A percentile compares a stretch with the other conserved stretches of the same genome.
Evolutionary conservation across 2,329 filamentous ascomycete species (phyloP).

Genomic region (Penicillium sp.): DNA sequence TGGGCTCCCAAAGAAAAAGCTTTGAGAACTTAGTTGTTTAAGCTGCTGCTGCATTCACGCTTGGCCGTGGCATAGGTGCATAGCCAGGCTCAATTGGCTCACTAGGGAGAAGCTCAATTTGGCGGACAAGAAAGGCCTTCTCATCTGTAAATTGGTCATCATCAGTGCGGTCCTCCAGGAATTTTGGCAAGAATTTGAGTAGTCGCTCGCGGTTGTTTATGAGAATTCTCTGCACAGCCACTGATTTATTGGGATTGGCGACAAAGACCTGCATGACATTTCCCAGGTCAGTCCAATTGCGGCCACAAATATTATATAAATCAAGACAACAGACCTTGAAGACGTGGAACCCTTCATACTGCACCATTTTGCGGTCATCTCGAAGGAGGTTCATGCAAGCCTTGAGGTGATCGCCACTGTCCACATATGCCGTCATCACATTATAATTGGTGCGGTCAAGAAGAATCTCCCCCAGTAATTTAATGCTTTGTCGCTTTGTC

Average conservation of each 20-base stretch:
- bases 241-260: slow-evolving; percentile 96
- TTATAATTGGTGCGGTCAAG: slow-evolving; percentile 94
- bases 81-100: slow-evolving; percentile 37
- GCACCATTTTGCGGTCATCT: slow-evolving; percentile 97
- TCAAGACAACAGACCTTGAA: slow-evolving; percentile 64
- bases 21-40: slow-evolving; percentile 13
- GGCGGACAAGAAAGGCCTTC: slow-evolving; percentile 93
- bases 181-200: slow-evolving; percentile 81
- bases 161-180: slow-evolving; percentile 90
- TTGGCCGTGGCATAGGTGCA: slow-evolving; percentile 23
- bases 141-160: slow-evolving; percentile 99
- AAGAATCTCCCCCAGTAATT: slow-evolving; percentile 89
- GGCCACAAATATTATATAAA: background rate
- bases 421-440: slow-evolving; percentile 97
- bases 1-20: background rate
- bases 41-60: slow-evolving; percentile 20
- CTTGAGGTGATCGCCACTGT: slow-evolving; percentile 91
- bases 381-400: slow-evolving; percentile 96
- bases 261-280: slow-evolving; percentile 69
- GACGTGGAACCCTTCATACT: slow-evolving; percentile 98
- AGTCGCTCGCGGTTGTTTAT: slow-evolving; percentile 94
- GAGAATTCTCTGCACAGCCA: slow-evolving; percentile 89
- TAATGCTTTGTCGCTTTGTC: slow-evolving; percentile 96
- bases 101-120: slow-evolving; percentile 61
- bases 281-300: slow-evolving; percentile 19